Conservation (phyloP, 2,329 filamentous ascomycete genomes). For the Botrytis fabae region DNA sequence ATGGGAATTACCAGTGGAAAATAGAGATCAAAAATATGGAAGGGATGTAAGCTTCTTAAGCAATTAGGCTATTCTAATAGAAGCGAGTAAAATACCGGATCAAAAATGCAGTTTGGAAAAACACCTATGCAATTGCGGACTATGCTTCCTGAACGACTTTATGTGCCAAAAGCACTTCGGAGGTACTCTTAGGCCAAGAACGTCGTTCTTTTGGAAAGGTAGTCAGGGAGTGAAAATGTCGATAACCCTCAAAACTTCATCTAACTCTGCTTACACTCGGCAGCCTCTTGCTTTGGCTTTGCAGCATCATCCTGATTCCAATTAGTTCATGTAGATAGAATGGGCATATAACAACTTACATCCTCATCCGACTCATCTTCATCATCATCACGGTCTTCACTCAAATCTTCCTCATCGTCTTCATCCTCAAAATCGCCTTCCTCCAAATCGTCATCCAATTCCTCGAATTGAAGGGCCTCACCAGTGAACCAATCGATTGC, state of each 20-base stretch:
- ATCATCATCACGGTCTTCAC: conserved; percentile 72
- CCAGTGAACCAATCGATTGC: conserved; percentile 99
- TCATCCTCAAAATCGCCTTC: conserved; percentile 85
- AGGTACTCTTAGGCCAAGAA: conserved; percentile 17
- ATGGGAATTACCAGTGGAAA: conserved; percentile 26
- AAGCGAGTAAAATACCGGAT: conserved; percentile 28
- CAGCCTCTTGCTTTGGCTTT: conserved; percentile 91
- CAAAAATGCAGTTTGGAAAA: conserved; percentile 29
- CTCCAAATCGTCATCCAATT: conserved; percentile 81
- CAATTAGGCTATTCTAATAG: conserved; percentile 41
- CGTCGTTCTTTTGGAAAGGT: conserved; percentile 3
- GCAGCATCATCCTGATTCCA: conserved; percentile 72
- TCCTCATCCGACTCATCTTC: conserved; percentile 82
- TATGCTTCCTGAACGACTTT: conserved; percentile 17
- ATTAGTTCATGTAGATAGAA: conserved; percentile 30
- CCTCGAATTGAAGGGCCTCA: conserved; percentile 95
- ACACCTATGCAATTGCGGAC: conserved; percentile 32
- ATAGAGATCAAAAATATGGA: conserved; percentile 27
- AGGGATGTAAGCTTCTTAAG: conserved; percentile 30
- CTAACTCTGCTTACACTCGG: conserved; percentile 96
- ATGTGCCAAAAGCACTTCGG: conserved; percentile 24
- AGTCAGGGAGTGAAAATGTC: conserved; percentile 14
- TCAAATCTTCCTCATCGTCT: conserved; percentile 82
- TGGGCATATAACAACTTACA: conserved; percentile 49
- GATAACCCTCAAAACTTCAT: conserved; percentile 19